Conservation (phyloP, 1,284 basidiomycete species). For the Ceratobasidium sp. region DNA sequence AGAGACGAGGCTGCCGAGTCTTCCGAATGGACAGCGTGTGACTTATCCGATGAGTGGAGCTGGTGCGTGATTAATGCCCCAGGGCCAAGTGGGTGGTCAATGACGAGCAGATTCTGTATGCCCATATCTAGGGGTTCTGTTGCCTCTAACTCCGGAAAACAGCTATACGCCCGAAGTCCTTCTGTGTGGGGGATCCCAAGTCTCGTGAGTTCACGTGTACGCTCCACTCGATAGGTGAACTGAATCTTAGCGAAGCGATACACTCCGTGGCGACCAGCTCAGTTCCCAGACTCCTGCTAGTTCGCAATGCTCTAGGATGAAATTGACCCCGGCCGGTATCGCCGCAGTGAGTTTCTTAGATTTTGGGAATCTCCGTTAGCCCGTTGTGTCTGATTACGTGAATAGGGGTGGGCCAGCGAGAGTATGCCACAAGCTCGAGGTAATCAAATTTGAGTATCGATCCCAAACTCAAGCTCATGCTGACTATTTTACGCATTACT, state of each 20-base stretch:
- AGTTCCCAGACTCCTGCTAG: not conserved
- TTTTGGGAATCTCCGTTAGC: not conserved
- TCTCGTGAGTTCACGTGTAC: slow-evolving; percentile 14
- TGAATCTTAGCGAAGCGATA: slow-evolving; percentile 48
- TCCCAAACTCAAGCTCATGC: no score
- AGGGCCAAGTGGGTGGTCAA: no score
- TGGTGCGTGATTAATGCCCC: slow-evolving; percentile 1
- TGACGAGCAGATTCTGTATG: not conserved
- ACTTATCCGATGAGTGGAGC: slow-evolving; percentile 72
- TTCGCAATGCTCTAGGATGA: slow-evolving; percentile 26
- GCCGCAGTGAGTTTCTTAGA: slow-evolving; percentile 56
- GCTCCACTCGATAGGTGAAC: not conserved
- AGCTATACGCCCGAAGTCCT: slow-evolving; percentile 77
- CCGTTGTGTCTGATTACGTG: not conserved
- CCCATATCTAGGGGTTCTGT: slow-evolving; percentile 64
- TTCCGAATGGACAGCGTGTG: slow-evolving; percentile 66
- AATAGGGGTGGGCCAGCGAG: slow-evolving; percentile 72
- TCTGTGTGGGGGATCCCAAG: slow-evolving; percentile 78
- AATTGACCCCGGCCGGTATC: slow-evolving; percentile 9
- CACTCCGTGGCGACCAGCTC: slow-evolving; percentile 13
- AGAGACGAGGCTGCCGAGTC: slow-evolving; percentile 61
- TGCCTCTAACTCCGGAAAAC: slow-evolving; percentile 75
- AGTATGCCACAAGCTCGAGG: slow-evolving; percentile 76
- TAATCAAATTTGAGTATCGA: slow-evolving; percentile 46
- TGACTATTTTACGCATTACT: slow-evolving; percentile 53